phyloP scores from a whole-genome alignment of 2,329 filamentous ascomycete genomes.

The Emmonsiellopsis sp. region DNA sequence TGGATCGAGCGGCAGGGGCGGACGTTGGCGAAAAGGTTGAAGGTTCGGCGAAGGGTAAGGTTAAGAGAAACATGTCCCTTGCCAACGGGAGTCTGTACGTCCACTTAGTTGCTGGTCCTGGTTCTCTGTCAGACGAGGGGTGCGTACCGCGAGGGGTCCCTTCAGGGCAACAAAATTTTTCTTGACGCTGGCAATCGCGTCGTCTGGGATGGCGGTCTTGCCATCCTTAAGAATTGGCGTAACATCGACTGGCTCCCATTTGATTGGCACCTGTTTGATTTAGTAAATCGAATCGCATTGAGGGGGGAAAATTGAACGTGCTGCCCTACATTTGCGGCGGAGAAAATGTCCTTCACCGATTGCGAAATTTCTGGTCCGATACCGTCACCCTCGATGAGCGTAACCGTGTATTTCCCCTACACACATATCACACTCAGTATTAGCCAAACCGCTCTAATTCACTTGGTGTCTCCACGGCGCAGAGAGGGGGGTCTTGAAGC shows the following conservation, averaged over 20 bases:
- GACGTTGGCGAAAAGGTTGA: constrained; percentile 99
- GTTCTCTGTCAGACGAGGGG: neutral
- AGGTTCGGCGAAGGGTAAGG: constrained; percentile 94
- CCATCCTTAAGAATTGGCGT: constrained; percentile 89
- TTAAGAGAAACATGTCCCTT: constrained; percentile 99
- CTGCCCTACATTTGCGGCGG: constrained; percentile 69
- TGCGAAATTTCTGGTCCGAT: constrained; percentile 97
- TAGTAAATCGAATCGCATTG: constrained; percentile 1
- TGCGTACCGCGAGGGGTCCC: constrained; percentile 82
- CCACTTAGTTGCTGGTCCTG: neutral
- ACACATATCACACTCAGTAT: neutral
- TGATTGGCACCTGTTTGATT: constrained; percentile 63
- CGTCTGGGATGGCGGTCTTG: constrained; percentile 88
- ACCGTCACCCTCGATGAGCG: constrained; percentile 96
- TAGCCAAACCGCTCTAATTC: neutral
- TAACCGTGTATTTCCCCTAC: constrained; percentile 90
- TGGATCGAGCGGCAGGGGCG: constrained; percentile 94
- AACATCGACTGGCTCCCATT: constrained; percentile 96
- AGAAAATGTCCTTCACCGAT: constrained; percentile 98
- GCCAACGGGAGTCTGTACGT: constrained; percentile 71
- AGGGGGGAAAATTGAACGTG: neutral
- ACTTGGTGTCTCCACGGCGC: neutral
- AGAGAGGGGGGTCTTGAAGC: neutral
- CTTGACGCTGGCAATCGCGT: constrained; percentile 84
- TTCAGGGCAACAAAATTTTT: constrained; percentile 97